Base-by-base conservation (phyloP, 352 stramenopile species). In the Pythium graminicola region DNA sequence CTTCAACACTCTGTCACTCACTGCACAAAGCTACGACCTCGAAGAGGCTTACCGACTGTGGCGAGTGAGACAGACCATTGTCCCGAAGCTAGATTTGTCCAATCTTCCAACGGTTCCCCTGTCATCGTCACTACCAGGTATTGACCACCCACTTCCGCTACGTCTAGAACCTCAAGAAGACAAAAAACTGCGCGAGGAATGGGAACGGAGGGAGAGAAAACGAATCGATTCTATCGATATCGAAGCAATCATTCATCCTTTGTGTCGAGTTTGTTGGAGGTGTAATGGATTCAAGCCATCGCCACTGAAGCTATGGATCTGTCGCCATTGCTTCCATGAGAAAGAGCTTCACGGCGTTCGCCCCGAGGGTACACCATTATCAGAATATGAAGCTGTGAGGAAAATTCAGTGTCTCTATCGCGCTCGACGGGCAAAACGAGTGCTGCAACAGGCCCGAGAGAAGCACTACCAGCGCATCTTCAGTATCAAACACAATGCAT, bases 361-460 rank as follows among this genome's bases (percentile, higher is more conserved):
- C 20, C 58, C 51, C 3, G 50, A 64, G 29, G 72, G 67, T 2
- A 56, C 62, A 10, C 60, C 58, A 0, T 67, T 92, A 46, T 61
- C 69, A 5, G 76, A 92, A 45, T 89, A 85, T 41, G 79, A 92
- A 52, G 81, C 81, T 10, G 64, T 88, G 7, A 72, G 78, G 13
- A 92, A 88, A 60, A 51, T 91, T 11, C 80, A 91, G 60, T 82
- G 75, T 33, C 60, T 87, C 5, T 86, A 71, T 39, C 76, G 80
- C 20, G 77, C 75, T 2, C 60, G 60, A 24, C 65, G 74, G 44
- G 77, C 76, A 17, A 62, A 71, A 16, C 60, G 64, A 0, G 53
- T 86, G 17, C 45, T 91, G 29, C 69, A 88, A 26, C 64, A 61
- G 33, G 70, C 74, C 6, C 60, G 77, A 20, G 73, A 87, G 46